Base-by-base conservation (phyloP, 2,329 filamentous ascomycete genomes). In the Geosmithia flava region DNA sequence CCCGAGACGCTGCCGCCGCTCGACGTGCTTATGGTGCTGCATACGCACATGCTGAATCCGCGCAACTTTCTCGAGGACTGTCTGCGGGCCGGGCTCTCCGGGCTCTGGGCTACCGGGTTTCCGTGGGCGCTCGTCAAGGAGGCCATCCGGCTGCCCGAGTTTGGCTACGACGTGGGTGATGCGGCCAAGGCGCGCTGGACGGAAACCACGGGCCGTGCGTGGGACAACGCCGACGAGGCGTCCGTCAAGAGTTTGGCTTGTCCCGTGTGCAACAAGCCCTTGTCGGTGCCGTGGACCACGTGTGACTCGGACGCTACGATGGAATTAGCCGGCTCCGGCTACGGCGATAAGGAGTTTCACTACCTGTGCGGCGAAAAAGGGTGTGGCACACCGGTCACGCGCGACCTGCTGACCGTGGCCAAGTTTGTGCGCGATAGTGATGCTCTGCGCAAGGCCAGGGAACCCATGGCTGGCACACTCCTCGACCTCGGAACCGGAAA, bases 11-110 rank as follows among this genome's bases (percentile, higher is more conserved):
- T 84, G 41, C 80, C 79, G 2, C 81, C 81, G 1, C 61, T 83
- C 45, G 80, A 90, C 63, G 77, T 90, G 1, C 63, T 89, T 19
- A 85, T 90, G 82, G 80, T 90, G 0, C 86, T 83, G 81, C 86
- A 91, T 61, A 69, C 83, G 0, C 85, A 87, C 57, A 83, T 87
- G 77, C 75, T 91, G 3, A 90, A 89, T 54, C 86, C 86, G 0
- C 71, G 82, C 41, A 69, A 68, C n/a, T 90, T 81, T 58, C 73
- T 88, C 3, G 84, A 90, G 56, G 86, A 91, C 58, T 81, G 80
- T 56, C 67, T 88, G 48, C 73, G 83, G 7, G 63, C 69, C 27
- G 78, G 76, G 0, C 54, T 70, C 2, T 68, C 70, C 49, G 66
- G 74, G 27, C 60, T 76, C 2, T 89, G 84, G 81, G 65, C 68